phyloP scores from a whole-genome alignment of 495 filamentous ascomycete genomes.

The Penicillium steckii region DNA sequence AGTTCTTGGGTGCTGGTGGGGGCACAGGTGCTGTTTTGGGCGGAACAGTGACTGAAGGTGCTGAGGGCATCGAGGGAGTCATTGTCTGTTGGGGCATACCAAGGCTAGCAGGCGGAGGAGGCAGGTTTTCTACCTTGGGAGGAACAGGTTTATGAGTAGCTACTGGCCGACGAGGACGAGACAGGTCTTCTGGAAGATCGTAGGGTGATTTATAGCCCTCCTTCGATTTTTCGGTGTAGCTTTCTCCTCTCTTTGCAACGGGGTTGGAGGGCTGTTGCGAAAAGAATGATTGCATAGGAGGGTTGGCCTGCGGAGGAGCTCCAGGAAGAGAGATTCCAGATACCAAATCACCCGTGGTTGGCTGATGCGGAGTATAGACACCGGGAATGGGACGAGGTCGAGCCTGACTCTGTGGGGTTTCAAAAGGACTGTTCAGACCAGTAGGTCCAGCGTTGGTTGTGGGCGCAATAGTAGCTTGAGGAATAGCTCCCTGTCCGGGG shows the following conservation, averaged over 20 bases:
- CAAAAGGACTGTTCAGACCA: constrained; percentile 34
- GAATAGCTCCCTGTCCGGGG: constrained; percentile 14
- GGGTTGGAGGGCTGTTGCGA: constrained; percentile 33
- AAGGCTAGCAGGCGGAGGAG: constrained; percentile 55
- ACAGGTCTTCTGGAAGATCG: constrained; percentile 87
- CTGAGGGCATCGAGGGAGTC: constrained; percentile 31
- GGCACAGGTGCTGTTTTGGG: constrained; percentile 31
- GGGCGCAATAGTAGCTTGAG: constrained; percentile 16
- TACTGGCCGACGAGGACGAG: constrained; percentile 61
- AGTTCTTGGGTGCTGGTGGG: constrained; percentile 47
- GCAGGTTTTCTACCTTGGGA: constrained; percentile 24
- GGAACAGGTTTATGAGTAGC: constrained; percentile 33
- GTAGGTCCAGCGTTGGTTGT: constrained; percentile 1
- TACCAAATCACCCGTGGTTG: constrained; percentile 40
- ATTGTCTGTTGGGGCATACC: constrained; percentile 49
- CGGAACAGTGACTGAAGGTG: constrained; percentile 20
- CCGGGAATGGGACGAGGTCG: constrained; percentile 18
- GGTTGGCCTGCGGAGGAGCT: constrained; percentile 27
- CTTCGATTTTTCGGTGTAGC: constrained; percentile 85
- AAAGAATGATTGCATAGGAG: constrained; percentile 40
- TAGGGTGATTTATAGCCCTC: constrained; percentile 92
- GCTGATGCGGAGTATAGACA: constrained; percentile 45
- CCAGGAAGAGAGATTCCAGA: constrained; percentile 28
- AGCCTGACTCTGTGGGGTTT: constrained; percentile 24
- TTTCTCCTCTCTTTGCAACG: constrained; percentile 54